These are phyloP conservation scores for Vinca major DNA, from an alignment of 305 asterid species.

Conservation along the genomic window DNA sequence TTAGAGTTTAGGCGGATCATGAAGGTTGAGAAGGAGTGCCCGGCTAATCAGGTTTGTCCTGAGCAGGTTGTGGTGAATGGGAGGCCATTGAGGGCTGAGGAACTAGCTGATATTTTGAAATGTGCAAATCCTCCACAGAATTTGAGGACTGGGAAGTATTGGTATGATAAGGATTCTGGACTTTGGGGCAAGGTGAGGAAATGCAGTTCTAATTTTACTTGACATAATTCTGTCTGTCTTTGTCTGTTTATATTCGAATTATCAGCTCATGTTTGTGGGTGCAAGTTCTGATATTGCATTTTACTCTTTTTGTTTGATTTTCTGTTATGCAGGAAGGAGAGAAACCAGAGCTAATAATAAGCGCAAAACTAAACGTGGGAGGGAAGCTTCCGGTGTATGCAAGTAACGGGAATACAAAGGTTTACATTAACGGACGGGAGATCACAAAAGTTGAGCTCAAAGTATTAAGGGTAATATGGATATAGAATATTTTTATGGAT, in stretches of 20 bases:
- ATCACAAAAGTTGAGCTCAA: constrained; percentile 41
- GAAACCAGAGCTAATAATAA: constrained; percentile 36
- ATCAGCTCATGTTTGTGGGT: background rate
- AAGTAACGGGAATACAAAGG: constrained; percentile 42
- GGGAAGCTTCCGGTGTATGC: constrained; percentile 30
- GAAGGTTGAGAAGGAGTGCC: constrained; percentile 33
- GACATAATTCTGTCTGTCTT: background rate
- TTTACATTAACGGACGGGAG: constrained; percentile 38
- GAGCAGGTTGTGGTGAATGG: constrained; percentile 29
- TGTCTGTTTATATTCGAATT: background rate
- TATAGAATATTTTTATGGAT: background rate
- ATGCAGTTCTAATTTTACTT: background rate
- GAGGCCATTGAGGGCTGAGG: constrained; percentile 26
- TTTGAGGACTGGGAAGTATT: constrained; percentile 30
- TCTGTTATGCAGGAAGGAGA: constrained; percentile 28
- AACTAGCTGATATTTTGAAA: constrained; percentile 20
- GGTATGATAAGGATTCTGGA: constrained; percentile 40
- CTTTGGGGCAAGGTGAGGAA: constrained; percentile 35
- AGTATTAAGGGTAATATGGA: constrained; percentile 26
- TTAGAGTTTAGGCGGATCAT: constrained; percentile 21
- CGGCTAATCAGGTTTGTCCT: constrained; percentile 28
- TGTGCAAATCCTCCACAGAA: constrained; percentile 26
- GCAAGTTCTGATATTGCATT: constrained; percentile 1
- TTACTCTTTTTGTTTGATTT: constrained; percentile 1
- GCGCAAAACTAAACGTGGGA: constrained; percentile 33